phyloP scores from a whole-genome alignment of 768 basidiomycete species.

The Tulasnella sp. region DNA sequence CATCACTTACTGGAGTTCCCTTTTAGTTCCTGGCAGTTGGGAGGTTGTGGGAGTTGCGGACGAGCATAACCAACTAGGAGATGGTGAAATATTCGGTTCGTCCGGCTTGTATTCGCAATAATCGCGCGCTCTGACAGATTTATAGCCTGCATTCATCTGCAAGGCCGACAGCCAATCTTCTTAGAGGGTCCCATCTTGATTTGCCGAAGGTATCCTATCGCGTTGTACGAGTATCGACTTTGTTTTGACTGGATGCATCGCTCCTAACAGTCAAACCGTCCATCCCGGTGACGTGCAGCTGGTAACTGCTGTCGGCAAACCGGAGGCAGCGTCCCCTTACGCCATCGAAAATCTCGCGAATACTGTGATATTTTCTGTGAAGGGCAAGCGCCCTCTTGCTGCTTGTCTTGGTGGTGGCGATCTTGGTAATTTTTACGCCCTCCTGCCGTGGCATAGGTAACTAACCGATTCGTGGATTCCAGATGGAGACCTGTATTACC shows the following conservation, averaged over 20 bases:
- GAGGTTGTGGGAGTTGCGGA: constrained; percentile 81
- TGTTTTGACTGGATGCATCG: background rate
- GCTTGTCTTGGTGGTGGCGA: constrained; percentile 38
- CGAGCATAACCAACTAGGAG: constrained; percentile 64
- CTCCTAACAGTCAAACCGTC: constrained; percentile 59
- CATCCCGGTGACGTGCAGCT: constrained; percentile 75
- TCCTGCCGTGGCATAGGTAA: too few species aligned
- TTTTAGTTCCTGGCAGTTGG: constrained; percentile 60
- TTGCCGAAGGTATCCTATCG: constrained; percentile 43
- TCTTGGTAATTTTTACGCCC: constrained; percentile 3
- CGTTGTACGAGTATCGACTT: background rate
- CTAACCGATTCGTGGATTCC: background rate
- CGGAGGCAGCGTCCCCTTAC: constrained; percentile 40
- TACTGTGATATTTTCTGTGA: constrained; percentile 69
- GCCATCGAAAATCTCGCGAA: constrained; percentile 53
- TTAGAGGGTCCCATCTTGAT: constrained; percentile 65
- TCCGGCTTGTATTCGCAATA: constrained; percentile 1
- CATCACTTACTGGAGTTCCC: background rate
- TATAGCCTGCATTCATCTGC: constrained; percentile 40
- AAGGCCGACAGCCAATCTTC: constrained; percentile 59
- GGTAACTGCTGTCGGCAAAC: constrained; percentile 70
- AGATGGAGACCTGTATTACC: constrained; percentile 34
- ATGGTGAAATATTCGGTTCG: constrained; percentile 70
- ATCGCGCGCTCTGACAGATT: background rate
- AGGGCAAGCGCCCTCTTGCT: constrained; percentile 42